Evolutionary conservation across 345 rosid genomes (phyloP).

Genomic region (Acer negundo): DNA sequence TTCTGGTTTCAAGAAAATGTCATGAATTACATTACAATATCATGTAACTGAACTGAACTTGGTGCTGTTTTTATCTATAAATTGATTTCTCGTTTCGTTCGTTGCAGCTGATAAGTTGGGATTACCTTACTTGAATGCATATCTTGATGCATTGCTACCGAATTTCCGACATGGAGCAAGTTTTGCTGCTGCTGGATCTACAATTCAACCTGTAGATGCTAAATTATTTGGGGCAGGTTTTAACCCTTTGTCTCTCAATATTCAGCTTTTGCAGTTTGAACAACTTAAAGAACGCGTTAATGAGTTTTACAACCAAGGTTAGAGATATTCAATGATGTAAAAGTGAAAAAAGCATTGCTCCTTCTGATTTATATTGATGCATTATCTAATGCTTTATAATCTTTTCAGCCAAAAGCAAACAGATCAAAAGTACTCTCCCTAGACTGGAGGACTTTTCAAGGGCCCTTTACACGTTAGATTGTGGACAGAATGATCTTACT

Average conservation of each 20-base stretch:
- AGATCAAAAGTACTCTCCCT: constrained; percentile 19
- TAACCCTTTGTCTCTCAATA: constrained; percentile 22
- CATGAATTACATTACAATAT: too few relatives aligned
- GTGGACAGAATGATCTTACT: constrained; percentile 38
- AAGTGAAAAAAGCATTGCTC: not conserved
- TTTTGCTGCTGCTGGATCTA: constrained; percentile 32
- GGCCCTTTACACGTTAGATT: constrained; percentile 32
- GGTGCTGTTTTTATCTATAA: not conserved
- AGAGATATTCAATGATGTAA: not conserved
- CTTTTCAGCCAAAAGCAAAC: constrained; percentile 3
- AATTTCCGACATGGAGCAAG: constrained; percentile 33
- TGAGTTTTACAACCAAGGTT: constrained; percentile 29
- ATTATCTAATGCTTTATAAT: not conserved
- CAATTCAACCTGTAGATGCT: constrained; percentile 17
- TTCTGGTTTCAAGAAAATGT: not conserved
- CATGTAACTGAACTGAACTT: not conserved
- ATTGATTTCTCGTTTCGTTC: not conserved
- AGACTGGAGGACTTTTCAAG: constrained; percentile 30
- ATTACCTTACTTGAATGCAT: constrained; percentile 29
- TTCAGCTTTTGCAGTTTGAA: constrained; percentile 29
- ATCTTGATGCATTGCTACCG: constrained; percentile 25
- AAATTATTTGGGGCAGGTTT: constrained; percentile 14
- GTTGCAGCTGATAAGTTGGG: constrained; percentile 31
- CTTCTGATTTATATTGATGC: not conserved
- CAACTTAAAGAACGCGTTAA: constrained; percentile 25